Conservation (phyloP, 2,329 filamentous ascomycete genomes). For the Monilinia fructigena region DNA sequence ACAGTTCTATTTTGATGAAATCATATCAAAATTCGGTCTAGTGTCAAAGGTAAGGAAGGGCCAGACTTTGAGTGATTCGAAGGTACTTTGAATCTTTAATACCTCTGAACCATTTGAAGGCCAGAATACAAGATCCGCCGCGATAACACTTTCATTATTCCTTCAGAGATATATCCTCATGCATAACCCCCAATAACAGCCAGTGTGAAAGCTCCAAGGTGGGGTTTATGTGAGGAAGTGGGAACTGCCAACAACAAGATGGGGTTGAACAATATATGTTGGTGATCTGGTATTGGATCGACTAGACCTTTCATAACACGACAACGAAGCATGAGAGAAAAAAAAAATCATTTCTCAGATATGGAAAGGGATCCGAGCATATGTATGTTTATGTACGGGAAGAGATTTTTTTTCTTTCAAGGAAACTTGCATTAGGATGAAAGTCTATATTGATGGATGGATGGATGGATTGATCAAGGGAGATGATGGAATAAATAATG, state of each 20-base stretch:
- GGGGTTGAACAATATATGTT: constrained; percentile 15
- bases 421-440: neutral
- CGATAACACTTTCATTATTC: neutral
- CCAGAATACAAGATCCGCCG: neutral
- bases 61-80: neutral
- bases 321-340: constrained; percentile 19
- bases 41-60: neutral
- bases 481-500: no score
- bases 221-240: constrained; percentile 20
- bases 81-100: neutral
- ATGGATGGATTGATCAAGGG: no score
- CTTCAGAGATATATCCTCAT: neutral
- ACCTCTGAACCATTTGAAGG: neutral
- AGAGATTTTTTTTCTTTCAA: constrained; percentile 8
- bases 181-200: neutral
- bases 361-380: constrained; percentile 1
- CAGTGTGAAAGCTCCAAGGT: neutral
- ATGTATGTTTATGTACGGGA: neutral
- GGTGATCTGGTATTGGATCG: constrained; percentile 19
- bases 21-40: neutral
- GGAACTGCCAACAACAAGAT: constrained; percentile 22
- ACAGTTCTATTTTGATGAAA: neutral
- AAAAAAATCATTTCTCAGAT: neutral
- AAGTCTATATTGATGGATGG: neutral
- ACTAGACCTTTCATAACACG: constrained; percentile 10